These are phyloP conservation scores for Panaeolus cyanescens DNA, from an alignment of 768 basidiomycete genomes.

Conservation along the genomic window DNA sequence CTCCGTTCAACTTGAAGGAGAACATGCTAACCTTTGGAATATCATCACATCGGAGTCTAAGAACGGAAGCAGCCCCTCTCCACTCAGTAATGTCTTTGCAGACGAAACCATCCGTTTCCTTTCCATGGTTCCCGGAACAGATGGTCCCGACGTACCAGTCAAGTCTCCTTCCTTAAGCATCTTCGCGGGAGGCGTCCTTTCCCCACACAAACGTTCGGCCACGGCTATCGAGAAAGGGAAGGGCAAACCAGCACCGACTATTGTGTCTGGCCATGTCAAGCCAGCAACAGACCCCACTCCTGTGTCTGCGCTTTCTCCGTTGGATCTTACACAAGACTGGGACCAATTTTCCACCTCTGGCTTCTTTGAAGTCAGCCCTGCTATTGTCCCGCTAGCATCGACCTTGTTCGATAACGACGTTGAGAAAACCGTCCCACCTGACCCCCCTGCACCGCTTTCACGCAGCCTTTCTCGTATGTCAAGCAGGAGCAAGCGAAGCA, in stretches of 20 bases:
- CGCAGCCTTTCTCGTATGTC: slow-evolving; percentile 21
- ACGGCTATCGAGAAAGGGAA: slow-evolving; percentile 23
- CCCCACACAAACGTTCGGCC: slow-evolving; percentile 32
- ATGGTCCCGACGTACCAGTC: slow-evolving; percentile 22
- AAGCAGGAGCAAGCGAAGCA: slow-evolving; percentile 17
- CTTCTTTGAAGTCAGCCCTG: slow-evolving; percentile 47
- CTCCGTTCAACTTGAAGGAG: slow-evolving; percentile 35
- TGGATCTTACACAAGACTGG: slow-evolving; percentile 52
- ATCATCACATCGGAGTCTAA: slow-evolving; percentile 47
- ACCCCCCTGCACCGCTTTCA: neutral
- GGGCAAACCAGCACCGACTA: slow-evolving; percentile 18
- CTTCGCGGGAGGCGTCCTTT: slow-evolving; percentile 24
- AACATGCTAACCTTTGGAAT: slow-evolving; percentile 52
- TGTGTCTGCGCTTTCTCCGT: slow-evolving; percentile 27
- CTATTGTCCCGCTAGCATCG: slow-evolving; percentile 47
- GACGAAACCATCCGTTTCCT: slow-evolving; percentile 67
- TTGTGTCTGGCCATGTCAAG: slow-evolving; percentile 24
- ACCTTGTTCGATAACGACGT: slow-evolving; percentile 62
- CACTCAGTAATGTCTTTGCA: slow-evolving; percentile 57
- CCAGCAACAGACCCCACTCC: slow-evolving; percentile 32
- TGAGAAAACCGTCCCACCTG: slow-evolving; percentile 40
- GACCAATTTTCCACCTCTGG: slow-evolving; percentile 66
- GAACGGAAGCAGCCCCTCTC: slow-evolving; percentile 30
- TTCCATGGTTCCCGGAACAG: slow-evolving; percentile 47
- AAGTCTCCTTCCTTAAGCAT: slow-evolving; percentile 33